These are phyloP conservation scores for Kluyveromyces starmeri DNA, from an alignment of 805 yeast species.

Conservation along the genomic window DNA sequence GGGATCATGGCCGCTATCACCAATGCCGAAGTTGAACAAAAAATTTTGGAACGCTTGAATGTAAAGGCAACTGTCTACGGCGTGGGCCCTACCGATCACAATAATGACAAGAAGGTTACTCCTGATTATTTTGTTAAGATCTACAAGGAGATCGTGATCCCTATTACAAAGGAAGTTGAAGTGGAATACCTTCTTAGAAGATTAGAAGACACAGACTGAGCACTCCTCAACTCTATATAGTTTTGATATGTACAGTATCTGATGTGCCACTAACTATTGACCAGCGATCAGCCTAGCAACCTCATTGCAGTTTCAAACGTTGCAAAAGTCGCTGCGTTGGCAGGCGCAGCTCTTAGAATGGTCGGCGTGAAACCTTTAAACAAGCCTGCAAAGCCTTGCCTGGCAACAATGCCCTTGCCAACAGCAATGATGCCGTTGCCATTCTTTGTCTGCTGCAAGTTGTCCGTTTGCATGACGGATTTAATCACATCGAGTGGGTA, in stretches of 20 bases:
- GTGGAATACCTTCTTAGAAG: conserved; percentile 83
- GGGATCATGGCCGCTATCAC: conserved; percentile 81
- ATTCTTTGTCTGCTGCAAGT: conserved; percentile 41
- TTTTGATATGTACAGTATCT: not conserved
- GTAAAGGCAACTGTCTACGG: conserved; percentile 84
- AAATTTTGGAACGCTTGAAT: conserved; percentile 67
- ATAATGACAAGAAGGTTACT: conserved; percentile 66
- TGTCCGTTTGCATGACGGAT: conserved; percentile 63
- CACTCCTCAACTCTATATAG: not conserved
- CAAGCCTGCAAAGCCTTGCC: conserved; percentile 65
- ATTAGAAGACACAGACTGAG: conserved; percentile 45
- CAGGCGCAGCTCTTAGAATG: conserved; percentile 93
- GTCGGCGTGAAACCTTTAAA: conserved; percentile 91
- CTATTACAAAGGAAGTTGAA: conserved; percentile 91
- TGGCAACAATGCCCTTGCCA: conserved; percentile 42
- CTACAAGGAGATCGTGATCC: conserved; percentile 83
- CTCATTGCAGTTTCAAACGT: conserved; percentile 91
- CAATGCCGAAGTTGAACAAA: conserved; percentile 76
- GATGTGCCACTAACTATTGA: not conserved
- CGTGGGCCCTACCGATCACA: conserved; percentile 71
- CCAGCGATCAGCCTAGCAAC: conserved; percentile 34
- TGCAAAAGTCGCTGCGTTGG: conserved; percentile 93
- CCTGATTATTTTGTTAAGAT: conserved; percentile 76
- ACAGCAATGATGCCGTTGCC: conserved; percentile 46
- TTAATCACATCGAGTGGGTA: conserved; percentile 91